These are phyloP conservation scores for Forsythia viridissima DNA, from an alignment of 257 asterid genomes.

Conservation along the genomic window DNA sequence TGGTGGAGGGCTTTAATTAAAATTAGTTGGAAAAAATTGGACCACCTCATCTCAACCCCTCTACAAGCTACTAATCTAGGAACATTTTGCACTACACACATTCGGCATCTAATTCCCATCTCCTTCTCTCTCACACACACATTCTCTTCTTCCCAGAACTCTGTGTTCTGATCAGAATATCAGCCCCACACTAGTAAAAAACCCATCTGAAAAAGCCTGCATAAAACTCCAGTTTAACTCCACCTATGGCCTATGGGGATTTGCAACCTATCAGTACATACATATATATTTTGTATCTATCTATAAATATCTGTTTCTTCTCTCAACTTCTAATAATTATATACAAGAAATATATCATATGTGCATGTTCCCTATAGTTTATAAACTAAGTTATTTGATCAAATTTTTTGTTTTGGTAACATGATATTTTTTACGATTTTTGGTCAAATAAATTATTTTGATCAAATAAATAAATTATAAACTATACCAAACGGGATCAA, in stretches of 20 bases:
- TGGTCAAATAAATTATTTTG: no score
- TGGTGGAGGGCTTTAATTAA: slow-evolving; percentile 70
- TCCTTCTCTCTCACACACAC: slow-evolving; percentile 7
- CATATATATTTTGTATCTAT: not conserved
- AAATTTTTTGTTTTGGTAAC: no score
- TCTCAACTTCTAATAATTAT: not conserved
- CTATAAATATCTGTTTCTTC: not conserved
- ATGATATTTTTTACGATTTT: no score
- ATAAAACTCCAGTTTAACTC: slow-evolving; percentile 27
- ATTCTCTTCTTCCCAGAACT: not conserved
- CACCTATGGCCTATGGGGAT: not conserved
- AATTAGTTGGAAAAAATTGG: slow-evolving; percentile 76
- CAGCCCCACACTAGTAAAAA: slow-evolving; percentile 51
- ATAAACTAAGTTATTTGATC: no score
- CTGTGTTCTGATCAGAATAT: slow-evolving; percentile 32
- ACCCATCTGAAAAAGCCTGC: slow-evolving; percentile 69
- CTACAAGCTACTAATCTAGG: no score
- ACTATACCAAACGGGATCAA: no score
- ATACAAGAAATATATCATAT: no score
- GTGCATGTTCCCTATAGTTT: no score
- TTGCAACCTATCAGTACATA: not conserved
- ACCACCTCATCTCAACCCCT: slow-evolving; percentile 74
- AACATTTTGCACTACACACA: slow-evolving; percentile 21
- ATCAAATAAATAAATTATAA: no score
- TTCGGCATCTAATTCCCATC: slow-evolving; percentile 56